phyloP scores from a whole-genome alignment of 2,329 filamentous ascomycete genomes.

The Clonostachys sp. region DNA sequence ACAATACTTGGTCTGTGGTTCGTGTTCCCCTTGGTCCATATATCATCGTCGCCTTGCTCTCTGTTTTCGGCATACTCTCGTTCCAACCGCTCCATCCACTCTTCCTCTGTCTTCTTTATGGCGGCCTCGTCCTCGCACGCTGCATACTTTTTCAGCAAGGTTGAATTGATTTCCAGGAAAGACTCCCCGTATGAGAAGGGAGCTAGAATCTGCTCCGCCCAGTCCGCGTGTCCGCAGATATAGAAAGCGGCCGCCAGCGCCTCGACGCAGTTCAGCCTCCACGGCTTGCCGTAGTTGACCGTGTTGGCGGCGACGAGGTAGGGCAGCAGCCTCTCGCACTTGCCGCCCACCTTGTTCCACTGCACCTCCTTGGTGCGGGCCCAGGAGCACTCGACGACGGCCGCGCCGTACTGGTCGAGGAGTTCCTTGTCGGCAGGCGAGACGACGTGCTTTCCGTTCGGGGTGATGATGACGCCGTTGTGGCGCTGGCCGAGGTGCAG shows the following conservation, averaged over 20 bases:
- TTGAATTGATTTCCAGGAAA: constrained; percentile 87
- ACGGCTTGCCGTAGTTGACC: constrained; percentile 95
- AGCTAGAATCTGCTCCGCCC: constrained; percentile 78
- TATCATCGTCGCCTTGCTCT: constrained; percentile 64
- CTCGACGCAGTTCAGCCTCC: constrained; percentile 93
- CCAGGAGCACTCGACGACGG: constrained; percentile 97
- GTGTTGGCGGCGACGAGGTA: constrained; percentile 96
- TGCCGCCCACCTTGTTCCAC: constrained; percentile 86
- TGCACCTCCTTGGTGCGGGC: constrained; percentile 87
- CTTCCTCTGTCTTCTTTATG: constrained; percentile 78
- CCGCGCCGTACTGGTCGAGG: constrained; percentile 84
- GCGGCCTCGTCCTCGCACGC: constrained; percentile 76
- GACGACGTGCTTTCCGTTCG: constrained; percentile 83
- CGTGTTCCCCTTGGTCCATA: constrained; percentile 88
- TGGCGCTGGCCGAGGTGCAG: constrained; percentile 89
- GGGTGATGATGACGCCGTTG: constrained; percentile 87
- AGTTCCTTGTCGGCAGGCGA: constrained; percentile 79
- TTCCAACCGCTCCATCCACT: constrained; percentile 87
- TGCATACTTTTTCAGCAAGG: constrained; percentile 78
- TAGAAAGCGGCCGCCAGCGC: constrained; percentile 88
- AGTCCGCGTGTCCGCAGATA: constrained; percentile 88
- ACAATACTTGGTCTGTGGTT: constrained; percentile 59
- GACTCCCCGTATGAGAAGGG: constrained; percentile 85
- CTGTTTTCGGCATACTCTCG: constrained; percentile 81
- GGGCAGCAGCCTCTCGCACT: constrained; percentile 84